Percentiles rank a stretch among this genome's conserved stretches.
Conservation (phyloP, 805 yeast genomes). For the Vanderwaltozyma tropicalis region DNA sequence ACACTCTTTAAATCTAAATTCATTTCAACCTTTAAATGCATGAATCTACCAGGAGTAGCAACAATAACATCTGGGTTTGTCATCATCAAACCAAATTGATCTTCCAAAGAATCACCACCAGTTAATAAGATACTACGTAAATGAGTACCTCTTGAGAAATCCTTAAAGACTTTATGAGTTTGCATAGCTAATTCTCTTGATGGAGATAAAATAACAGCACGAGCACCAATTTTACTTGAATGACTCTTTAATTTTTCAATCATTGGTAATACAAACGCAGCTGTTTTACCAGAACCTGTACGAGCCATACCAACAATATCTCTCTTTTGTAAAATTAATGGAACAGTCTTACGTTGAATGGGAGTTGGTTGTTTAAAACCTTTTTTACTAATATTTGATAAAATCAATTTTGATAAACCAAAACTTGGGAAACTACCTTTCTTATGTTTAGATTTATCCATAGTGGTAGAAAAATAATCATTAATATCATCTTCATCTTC, state of each 20-base stretch:
- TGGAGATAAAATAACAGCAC: slow-evolving; percentile 87
- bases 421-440: slow-evolving; percentile 82
- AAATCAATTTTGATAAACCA: slow-evolving; percentile 66
- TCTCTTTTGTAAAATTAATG: slow-evolving; percentile 72
- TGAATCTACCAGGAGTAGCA: slow-evolving; percentile 96
- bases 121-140: slow-evolving; percentile 71
- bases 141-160: slow-evolving; percentile 76
- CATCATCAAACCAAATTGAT: slow-evolving; percentile 89
- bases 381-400: slow-evolving; percentile 63
- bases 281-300: slow-evolving; percentile 98
- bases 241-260: slow-evolving; percentile 77
- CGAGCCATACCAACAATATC: slow-evolving; percentile 99
- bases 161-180: slow-evolving; percentile 80
- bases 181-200: slow-evolving; percentile 94
- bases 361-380: slow-evolving; percentile 97
- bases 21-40: slow-evolving; percentile 96
- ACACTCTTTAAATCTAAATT: slow-evolving; percentile 68
- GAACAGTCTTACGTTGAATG: slow-evolving; percentile 91
- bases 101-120: slow-evolving; percentile 98
- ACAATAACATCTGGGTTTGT: slow-evolving; percentile 87
- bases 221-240: slow-evolving; percentile 75
- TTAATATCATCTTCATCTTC: slow-evolving; percentile 39
- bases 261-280: slow-evolving; percentile 88
- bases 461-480: slow-evolving; percentile 30
- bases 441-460: slow-evolving; percentile 31